These are phyloP conservation scores for Antitrichia curtipendula DNA, from an alignment of 225 moss, liverwort and hornwort species.

Conservation along the genomic window DNA sequence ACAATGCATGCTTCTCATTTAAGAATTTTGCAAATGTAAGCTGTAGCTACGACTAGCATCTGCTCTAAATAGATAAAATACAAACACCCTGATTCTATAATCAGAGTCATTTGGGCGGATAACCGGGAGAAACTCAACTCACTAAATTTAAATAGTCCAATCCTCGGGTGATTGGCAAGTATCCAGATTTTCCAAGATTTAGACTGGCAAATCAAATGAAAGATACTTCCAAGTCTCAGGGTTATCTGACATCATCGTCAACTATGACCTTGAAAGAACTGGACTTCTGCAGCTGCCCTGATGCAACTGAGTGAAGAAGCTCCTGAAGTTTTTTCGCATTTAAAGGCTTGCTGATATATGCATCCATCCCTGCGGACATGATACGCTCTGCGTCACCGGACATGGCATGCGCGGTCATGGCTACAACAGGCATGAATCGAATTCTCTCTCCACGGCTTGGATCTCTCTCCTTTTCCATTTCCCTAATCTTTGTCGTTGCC, in stretches of 20 bases:
- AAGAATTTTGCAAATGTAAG: background rate
- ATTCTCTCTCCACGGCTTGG: slow-evolving; percentile 20
- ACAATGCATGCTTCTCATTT: slow-evolving; percentile 1
- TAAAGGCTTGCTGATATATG: slow-evolving; percentile 47
- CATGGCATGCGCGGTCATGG: slow-evolving; percentile 65
- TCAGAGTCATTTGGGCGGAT: background rate
- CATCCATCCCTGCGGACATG: slow-evolving; percentile 49
- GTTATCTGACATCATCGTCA: slow-evolving; percentile 3
- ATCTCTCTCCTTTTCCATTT: slow-evolving; percentile 30
- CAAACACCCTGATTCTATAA: background rate
- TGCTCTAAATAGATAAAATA: slow-evolving; percentile 1
- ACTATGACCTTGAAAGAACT: slow-evolving; percentile 6
- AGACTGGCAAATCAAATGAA: background rate
- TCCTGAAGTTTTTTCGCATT: slow-evolving; percentile 57
- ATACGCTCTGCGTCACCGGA: slow-evolving; percentile 46
- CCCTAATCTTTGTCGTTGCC: slow-evolving; percentile 44
- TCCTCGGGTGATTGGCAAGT: background rate
- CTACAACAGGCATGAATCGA: slow-evolving; percentile 39
- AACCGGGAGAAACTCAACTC: background rate
- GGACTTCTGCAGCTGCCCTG: slow-evolving; percentile 33
- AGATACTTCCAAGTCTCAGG: background rate
- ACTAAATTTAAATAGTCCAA: background rate
- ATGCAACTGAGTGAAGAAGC: slow-evolving; percentile 43
- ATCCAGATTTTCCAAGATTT: background rate
- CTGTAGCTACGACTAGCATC: background rate